Base-by-base conservation (phyloP, 441 rosid species). In the Biscutella laevigata region DNA sequence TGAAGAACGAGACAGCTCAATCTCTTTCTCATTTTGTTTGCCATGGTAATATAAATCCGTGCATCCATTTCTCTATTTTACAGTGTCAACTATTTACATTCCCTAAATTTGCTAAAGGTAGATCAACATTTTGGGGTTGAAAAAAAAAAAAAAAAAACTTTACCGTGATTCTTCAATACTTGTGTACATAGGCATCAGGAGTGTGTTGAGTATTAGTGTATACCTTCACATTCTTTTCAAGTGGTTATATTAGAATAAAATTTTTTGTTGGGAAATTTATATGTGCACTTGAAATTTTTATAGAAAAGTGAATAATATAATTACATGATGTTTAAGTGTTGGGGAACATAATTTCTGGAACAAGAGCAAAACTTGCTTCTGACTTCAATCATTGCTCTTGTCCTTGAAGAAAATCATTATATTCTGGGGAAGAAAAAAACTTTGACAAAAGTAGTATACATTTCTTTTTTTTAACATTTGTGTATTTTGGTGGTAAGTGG, bases 281-380 rank as follows among this genome's bases (percentile, higher is more conserved):
- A 57, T 63, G 68, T 55, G 39, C 66, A 26, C 24, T 21, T 46
- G n/a, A 46, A 16, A 21, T 10, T 7, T 27, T 19, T 14, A 22
- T 22, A 32, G 36, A 21, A 44, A 41, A 46, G 24, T 9, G 36
- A 42, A 53, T 44, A 17, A 40, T 56, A 33, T 56, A 25, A 16
- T 35, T 58, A 50, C 64, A 58, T 34, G 45, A 50, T 64, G 59
- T 41, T 64, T 14, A 57, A 41, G 8, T 51, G 54, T 39, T 65
- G 47, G 70, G 70, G 64, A 57, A 65, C 70, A 65, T 57, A 20
- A 50, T 64, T 43, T 65, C 48, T 65, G 53, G 50, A 65, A 42
- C 41, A 53, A 50, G 52, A 64, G 38, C 46, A 41, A 51, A 57
- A 57, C 30, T 50, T 65, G 54, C 59, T 50, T 57, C 64, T 65